Conservation (phyloP, 1,139 yeast genomes). For the Taphrina flavorubra region DNA sequence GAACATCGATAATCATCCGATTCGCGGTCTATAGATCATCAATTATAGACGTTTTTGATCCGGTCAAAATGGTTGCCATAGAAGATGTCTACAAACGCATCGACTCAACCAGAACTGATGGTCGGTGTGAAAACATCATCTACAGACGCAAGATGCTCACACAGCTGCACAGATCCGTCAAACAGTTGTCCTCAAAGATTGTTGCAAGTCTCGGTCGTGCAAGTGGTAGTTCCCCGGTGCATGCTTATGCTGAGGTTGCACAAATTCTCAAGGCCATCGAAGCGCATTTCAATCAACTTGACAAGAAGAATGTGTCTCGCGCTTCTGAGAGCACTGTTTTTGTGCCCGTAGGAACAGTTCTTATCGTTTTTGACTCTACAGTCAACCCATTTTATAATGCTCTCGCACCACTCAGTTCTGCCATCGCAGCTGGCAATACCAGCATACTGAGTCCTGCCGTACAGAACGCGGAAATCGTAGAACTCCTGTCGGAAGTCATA, state of each 20-base stretch:
- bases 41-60: no score
- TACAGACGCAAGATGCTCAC: slow-evolving; percentile 1
- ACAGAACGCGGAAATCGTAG: background rate
- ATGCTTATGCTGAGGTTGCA: background rate
- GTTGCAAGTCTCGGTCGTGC: background rate
- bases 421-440: slow-evolving; percentile 3
- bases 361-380: background rate
- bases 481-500: background rate
- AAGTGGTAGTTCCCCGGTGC: background rate
- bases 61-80: background rate
- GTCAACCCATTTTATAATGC: background rate
- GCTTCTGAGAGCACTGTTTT: background rate
- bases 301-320: background rate
- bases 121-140: background rate
- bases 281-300: background rate
- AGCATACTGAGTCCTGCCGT: background rate
- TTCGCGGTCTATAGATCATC: no score
- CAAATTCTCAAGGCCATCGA: background rate
- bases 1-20: no score
- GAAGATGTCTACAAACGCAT: background rate
- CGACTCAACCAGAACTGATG: background rate
- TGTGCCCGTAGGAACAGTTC: background rate
- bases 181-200: background rate
- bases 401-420: background rate
- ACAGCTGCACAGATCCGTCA: background rate